Percentiles rank a stretch among this genome's conserved stretches.
phyloP scores from a whole-genome alignment of 345 rosid genomes.

The Populus euphratica region DNA sequence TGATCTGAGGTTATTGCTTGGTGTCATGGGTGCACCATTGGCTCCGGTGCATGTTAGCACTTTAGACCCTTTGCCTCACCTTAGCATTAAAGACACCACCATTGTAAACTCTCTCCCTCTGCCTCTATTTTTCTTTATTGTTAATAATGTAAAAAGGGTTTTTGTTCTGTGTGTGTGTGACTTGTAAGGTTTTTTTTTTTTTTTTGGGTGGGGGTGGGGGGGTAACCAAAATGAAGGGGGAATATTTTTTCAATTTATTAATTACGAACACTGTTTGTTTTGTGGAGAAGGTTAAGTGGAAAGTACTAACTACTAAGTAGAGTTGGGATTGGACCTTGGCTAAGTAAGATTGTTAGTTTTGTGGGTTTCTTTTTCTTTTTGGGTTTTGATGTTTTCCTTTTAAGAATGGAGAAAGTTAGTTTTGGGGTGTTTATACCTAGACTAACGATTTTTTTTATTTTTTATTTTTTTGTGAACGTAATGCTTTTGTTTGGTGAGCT shows the following conservation, averaged over 20 bases:
- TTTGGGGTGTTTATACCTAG: no score
- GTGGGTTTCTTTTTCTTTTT: background rate
- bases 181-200: background rate
- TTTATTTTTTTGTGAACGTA: no score
- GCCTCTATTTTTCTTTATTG: background rate
- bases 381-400: background rate
- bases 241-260: background rate
- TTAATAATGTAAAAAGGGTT: background rate
- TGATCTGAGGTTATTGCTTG: conserved; percentile 44
- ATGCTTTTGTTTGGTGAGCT: no score
- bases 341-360: background rate
- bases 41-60: conserved; percentile 48
- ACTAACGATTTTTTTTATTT: no score
- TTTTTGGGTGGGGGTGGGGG: background rate
- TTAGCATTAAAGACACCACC: conserved; percentile 54
- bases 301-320: background rate
- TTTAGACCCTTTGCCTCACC: conserved; percentile 47
- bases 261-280: background rate
- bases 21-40: conserved; percentile 49
- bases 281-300: background rate
- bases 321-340: background rate
- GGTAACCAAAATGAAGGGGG: background rate
- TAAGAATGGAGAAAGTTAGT: background rate
- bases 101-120: conserved; percentile 50
- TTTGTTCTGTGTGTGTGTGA: background rate